Percentiles rank a stretch among this genome's conserved stretches.
Conservation (phyloP, 768 basidiomycete genomes). For the Mrakia blollopis region DNA sequence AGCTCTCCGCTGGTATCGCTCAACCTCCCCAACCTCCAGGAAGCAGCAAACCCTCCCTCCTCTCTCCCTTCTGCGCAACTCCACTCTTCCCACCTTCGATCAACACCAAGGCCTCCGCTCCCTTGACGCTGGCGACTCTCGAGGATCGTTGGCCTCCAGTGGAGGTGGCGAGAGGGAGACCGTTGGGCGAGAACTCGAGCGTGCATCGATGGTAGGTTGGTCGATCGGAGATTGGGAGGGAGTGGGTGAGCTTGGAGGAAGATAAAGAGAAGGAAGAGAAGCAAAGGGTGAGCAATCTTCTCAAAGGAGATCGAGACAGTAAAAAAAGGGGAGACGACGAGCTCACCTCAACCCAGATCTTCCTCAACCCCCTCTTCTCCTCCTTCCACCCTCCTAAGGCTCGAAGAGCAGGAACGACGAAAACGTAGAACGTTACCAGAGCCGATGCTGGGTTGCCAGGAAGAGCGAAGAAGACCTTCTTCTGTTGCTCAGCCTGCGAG, state of each 20-base stretch:
- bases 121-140: constrained; percentile 69
- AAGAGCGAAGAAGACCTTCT: constrained; percentile 71
- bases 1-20: background rate
- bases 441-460: constrained; percentile 88
- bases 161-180: constrained; percentile 61
- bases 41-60: constrained; percentile 24
- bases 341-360: constrained; percentile 35
- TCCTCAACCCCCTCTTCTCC: constrained; percentile 38
- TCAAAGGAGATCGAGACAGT: background rate
- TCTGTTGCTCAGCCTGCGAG: constrained; percentile 35
- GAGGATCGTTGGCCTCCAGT: constrained; percentile 86
- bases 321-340: background rate
- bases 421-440: constrained; percentile 76
- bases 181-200: constrained; percentile 48
- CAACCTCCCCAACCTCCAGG: constrained; percentile 20
- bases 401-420: constrained; percentile 74
- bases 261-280: too few relatives aligned
- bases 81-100: constrained; percentile 20
- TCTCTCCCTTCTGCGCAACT: constrained; percentile 7
- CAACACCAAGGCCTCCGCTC: constrained; percentile 68
- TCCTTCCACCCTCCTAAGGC: constrained; percentile 64
- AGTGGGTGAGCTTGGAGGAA: constrained; percentile 34
- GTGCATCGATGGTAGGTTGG: constrained; percentile 78
- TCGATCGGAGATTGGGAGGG: constrained; percentile 64
- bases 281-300: background rate